A percentile compares a stretch with the other conserved stretches of the same genome.
These are phyloP conservation scores for Iris pallida DNA, from an alignment of 116 monocot genomes.

Conservation along the genomic window DNA sequence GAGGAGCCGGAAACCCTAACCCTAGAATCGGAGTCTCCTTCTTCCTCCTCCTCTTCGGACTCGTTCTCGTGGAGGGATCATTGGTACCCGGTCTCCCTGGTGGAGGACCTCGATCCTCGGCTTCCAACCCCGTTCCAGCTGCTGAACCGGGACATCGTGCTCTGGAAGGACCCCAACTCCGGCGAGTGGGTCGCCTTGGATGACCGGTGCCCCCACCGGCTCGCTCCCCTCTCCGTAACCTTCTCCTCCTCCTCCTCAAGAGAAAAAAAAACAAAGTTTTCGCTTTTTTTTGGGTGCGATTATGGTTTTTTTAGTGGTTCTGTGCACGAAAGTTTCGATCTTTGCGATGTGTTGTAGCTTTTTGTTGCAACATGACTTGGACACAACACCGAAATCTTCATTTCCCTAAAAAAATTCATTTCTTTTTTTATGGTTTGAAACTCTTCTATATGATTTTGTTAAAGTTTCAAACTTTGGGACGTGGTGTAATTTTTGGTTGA, in stretches of 20 bases:
- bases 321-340: too few species aligned
- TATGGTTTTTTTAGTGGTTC: too few species aligned
- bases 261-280: too few species aligned
- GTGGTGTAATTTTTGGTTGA: too few species aligned
- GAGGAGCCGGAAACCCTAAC: background rate
- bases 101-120: constrained; percentile 83
- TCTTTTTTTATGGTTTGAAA: too few species aligned
- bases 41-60: constrained; percentile 16
- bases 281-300: too few species aligned
- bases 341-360: too few species aligned
- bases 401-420: too few species aligned
- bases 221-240: constrained; percentile 44
- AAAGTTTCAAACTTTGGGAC: too few species aligned
- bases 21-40: constrained; percentile 18
- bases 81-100: constrained; percentile 92
- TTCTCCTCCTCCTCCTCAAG: background rate
- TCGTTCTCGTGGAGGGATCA: constrained; percentile 90
- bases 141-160: constrained; percentile 86
- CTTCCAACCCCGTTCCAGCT: constrained; percentile 88
- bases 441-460: too few species aligned
- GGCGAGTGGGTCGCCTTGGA: constrained; percentile 82
- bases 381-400: too few species aligned
- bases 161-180: constrained; percentile 78
- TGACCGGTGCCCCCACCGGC: constrained; percentile 93
- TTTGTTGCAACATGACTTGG: too few species aligned